A percentile compares a stretch with the other conserved stretches of the same genome.
Conservation (phyloP, 2,329 filamentous ascomycete species). For the Diaporthe caulivora region DNA sequence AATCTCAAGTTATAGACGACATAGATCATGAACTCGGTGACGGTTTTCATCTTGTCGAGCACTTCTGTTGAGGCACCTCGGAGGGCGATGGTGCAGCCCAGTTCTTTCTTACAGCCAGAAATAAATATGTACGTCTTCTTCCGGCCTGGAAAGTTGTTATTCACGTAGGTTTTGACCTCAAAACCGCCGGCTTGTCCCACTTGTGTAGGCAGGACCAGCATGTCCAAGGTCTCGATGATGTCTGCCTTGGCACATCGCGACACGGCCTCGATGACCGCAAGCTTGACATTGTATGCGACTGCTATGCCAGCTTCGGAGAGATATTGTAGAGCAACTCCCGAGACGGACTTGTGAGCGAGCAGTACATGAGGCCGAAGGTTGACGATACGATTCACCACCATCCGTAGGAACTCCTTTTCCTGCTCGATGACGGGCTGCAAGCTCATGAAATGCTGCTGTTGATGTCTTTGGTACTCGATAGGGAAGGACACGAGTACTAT, state of each 20-base stretch:
- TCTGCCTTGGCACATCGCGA: conserved; percentile 91
- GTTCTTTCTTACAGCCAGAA: conserved; percentile 87
- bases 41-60: conserved; percentile 85
- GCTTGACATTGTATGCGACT: conserved; percentile 96
- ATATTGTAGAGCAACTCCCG: conserved; percentile 89
- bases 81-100: conserved; percentile 94
- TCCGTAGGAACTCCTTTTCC: conserved; percentile 92
- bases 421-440: conserved; percentile 96
- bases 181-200: conserved; percentile 88
- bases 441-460: conserved; percentile 95
- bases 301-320: conserved; percentile 90
- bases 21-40: conserved; percentile 99
- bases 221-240: conserved; percentile 95
- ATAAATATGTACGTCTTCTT: conserved; percentile 98
- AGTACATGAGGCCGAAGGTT: conserved; percentile 87
- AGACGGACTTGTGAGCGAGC: conserved; percentile 93
- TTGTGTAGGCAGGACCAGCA: conserved; percentile 82
- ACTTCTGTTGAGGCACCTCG: conserved; percentile 81
- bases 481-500: conserved; percentile 95
- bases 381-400: conserved; percentile 91
- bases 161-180: conserved; percentile 95
- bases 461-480: conserved; percentile 94
- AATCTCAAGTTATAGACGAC: conserved; percentile 98
- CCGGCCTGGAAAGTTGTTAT: conserved; percentile 76
- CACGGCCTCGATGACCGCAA: conserved; percentile 94